These are phyloP conservation scores for Podospora pseudopauciseta DNA, from an alignment of 495 filamentous ascomycete genomes.

Conservation along the genomic window DNA sequence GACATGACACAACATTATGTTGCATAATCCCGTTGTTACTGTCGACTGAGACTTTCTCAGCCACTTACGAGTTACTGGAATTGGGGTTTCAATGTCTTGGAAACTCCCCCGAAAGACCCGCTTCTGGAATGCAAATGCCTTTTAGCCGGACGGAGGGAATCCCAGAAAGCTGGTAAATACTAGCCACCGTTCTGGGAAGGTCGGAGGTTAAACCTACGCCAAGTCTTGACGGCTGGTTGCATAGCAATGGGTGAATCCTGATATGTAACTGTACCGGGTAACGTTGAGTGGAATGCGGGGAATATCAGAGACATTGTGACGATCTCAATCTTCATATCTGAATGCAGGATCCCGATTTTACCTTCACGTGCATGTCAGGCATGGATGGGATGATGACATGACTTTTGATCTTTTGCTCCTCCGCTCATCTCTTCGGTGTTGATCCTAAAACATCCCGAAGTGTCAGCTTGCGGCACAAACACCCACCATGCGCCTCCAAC, in stretches of 20 bases:
- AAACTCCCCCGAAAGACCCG: not conserved
- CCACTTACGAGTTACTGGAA: not conserved
- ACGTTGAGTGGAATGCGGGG: conserved; percentile 13
- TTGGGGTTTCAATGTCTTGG: not conserved
- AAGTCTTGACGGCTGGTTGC: not conserved
- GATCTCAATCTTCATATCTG: not conserved
- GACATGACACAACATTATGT: conserved; percentile 45
- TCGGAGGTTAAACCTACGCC: conserved; percentile 6
- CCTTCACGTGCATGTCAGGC: not conserved
- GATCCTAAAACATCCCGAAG: not conserved
- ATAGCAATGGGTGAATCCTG: not conserved
- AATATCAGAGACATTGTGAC: not conserved
- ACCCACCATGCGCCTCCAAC: conserved; percentile 2
- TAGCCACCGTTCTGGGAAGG: not conserved
- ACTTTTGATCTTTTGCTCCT: not conserved
- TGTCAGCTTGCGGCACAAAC: not conserved
- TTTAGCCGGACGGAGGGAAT: conserved; percentile 3
- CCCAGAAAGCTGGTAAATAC: not conserved
- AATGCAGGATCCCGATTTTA: not conserved
- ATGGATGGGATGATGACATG: not conserved
- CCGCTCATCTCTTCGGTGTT: not conserved
- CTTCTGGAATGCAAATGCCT: not conserved
- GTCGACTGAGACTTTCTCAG: not conserved
- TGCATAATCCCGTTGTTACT: not conserved
- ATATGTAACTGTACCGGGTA: conserved; percentile 5